Conservation (phyloP, 164 flowering plant species). For the grape (Vitis vinifera) region ASM3070453v1 NC_081822.1:10997001-10997500, state of each 20-base stretch:
- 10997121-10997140: conserved; percentile 98
- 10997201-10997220: conserved; percentile 87
- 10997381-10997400: too few relatives aligned
- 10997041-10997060: background rate
- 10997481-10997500: too few relatives aligned
- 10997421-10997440: background rate
- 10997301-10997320: background rate
- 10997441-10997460: too few relatives aligned
- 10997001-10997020: background rate
- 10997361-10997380: background rate
- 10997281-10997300: background rate
- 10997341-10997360: background rate
- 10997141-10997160: conserved; percentile 97
- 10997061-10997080: background rate
- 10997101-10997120: conserved; percentile 97
- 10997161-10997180: conserved; percentile 89
- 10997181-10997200: conserved; percentile 93
- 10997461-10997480: too few relatives aligned
- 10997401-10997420: background rate
- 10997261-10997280: conserved; percentile 36
- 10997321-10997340: background rate
- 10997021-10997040: background rate
- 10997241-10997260: conserved; percentile 92
- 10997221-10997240: conserved; percentile 94
- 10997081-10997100: conserved; percentile 89